Base-by-base conservation (phyloP, 495 filamentous ascomycete genomes). In the Penicillium odoratum region DNA sequence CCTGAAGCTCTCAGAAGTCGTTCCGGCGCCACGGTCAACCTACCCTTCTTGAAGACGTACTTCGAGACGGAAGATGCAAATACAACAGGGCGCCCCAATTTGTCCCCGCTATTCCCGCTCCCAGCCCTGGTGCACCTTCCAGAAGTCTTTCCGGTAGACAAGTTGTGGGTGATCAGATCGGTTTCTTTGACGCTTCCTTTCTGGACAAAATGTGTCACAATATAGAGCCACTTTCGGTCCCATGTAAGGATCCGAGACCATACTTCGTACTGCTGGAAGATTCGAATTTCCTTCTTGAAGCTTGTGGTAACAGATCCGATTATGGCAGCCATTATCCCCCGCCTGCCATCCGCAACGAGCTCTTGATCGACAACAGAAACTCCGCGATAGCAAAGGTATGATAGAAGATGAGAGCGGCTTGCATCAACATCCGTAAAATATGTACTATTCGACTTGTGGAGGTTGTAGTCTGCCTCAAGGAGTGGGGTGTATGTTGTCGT, bases 11-110 rank as follows among this genome's bases (percentile, higher is more conserved):
- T 67, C 8, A 93, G 75, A 8, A 89, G 75, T 26, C 85, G 70
- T 60, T 89, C 87, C 3, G 90, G 89, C 51, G 88, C 82, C 5
- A 93, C 79, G 4, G 91, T 94, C 53, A 89, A 73, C n/a, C 90
- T 73, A 0, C 89, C 89, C 56, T 85, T 77, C 74, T 93, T 93
- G 66, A 88, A 86, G 1, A 91, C 89, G 62, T 90, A 93, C 71
- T 90, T 89, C 47, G 83, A 84, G n/a, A 93, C 65, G 4, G 82
- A 83, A 8, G 83, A 86, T 7, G 89, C 89, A 33, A 33, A 33
- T 10, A 33, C 31, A 33, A 33, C 31, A 33, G 31, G 31, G 31
- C 31, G 31, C 3, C 31, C 31, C 9, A 33, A 6, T 33, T 33
- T 33, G 31, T 33, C 7, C 31, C 31, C 31, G 9, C 31, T 10